Base-by-base conservation (phyloP, 2,329 filamentous ascomycete species). In the Colletotrichum incanum region DNA sequence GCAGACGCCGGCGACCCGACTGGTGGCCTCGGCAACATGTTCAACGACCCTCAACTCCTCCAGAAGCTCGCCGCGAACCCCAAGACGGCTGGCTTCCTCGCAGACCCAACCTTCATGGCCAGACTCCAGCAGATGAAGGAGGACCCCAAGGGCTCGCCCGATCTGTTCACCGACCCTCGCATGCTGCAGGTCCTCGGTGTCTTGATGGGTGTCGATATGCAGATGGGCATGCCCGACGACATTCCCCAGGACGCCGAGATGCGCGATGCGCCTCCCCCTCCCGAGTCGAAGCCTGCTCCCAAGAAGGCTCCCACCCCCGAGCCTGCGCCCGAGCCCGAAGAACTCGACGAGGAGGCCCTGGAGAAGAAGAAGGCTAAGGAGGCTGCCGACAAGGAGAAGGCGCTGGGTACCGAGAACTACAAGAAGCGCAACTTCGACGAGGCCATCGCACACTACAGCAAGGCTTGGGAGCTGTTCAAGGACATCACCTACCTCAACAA, bases 401-500 rank as follows among this genome's bases (percentile, higher is more conserved):
- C 92, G 39, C 87, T 97, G 69, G 96, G 96, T 70, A 99, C 96
- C 18, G 94, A 96, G 77, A 92, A 93, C 82, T 99, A 99, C 89
- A 99, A 99, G 92, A 98, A 98, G 90, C 93, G 94, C 77, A 92
- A 98, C 80, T 98, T 99, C 76, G 96, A 98, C 78, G 91, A 93
- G 79, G 96, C 96, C 62, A 98, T 99, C 78, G 91, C 92, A 80
- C 94, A 99, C 86, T 99, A 99, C 87, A 90, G 83, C 81, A 97
- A 97, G 82, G 96, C 96, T 0, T 99, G 96, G 96, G 95, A 98
- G 72, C 84, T 93, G 49, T 88, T 94, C 90, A 96, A 98, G 88
- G 96, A 99, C 79, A 97, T 99, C 79, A 96, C 96, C 20, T 99
- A 99, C 84, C 89, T 98, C 72, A 99, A 97, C 86, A 99, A 99